A percentile compares a stretch with the other conserved stretches of the same genome.
These are phyloP conservation scores for Echeveria elegans DNA, from an alignment of 164 flowering plant species.

Conservation along the genomic window DNA sequence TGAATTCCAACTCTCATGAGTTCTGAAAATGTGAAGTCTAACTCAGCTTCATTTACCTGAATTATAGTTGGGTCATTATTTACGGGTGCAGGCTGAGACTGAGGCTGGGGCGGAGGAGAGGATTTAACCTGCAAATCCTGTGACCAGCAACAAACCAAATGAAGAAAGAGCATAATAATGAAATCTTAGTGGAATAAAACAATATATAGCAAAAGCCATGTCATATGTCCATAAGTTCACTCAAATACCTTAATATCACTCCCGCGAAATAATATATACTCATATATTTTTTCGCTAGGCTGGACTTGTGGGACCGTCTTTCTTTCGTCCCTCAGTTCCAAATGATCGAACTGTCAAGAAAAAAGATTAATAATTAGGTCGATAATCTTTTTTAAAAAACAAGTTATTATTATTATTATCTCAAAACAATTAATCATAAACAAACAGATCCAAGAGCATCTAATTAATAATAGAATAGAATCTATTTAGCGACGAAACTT, in stretches of 20 bases:
- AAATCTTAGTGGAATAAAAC: not conserved
- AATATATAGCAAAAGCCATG: not conserved
- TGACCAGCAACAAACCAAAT: not conserved
- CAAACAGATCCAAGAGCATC: too few relatives aligned
- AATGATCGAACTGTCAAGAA: constrained; percentile 61
- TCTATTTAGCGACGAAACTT: too few relatives aligned
- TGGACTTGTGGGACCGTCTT: constrained; percentile 83
- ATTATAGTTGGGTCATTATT: constrained; percentile 2
- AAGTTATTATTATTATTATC: too few relatives aligned
- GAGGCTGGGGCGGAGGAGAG: too few relatives aligned
- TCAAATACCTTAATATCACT: constrained; percentile 75
- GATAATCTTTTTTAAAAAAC: too few relatives aligned
- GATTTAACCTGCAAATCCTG: constrained; percentile 13
- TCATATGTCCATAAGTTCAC: not conserved
- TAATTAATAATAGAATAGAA: too few relatives aligned
- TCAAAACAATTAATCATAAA: not conserved
- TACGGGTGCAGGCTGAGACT: constrained; percentile 3
- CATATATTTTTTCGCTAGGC: constrained; percentile 72
- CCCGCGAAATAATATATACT: constrained; percentile 82
- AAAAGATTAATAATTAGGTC: too few relatives aligned
- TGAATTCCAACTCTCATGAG: not conserved
- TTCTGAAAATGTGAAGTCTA: not conserved
- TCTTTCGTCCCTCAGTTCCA: constrained; percentile 90
- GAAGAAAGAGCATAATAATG: too few relatives aligned
- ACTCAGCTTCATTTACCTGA: not conserved